Conservation (phyloP, 805 yeast genomes). For the Metschnikowia orientalis region DNA sequence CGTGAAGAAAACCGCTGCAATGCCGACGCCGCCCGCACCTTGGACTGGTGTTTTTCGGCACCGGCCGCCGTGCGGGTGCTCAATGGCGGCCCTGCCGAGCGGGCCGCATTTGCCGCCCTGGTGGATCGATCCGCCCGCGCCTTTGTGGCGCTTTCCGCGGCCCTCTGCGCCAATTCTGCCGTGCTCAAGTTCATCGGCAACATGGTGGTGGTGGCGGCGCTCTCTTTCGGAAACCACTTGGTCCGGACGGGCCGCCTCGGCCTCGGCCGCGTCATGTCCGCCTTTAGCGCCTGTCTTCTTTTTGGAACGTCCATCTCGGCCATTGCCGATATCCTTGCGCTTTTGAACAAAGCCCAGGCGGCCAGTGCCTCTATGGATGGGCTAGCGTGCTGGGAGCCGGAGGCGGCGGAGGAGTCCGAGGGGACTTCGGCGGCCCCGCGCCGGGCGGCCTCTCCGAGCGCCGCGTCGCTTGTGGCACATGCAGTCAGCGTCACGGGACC, state of each 20-base stretch:
- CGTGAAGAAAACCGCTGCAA: constrained; percentile 53
- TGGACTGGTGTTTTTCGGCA: constrained; percentile 68
- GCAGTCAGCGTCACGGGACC: too few relatives aligned
- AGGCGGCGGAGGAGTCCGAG: not conserved
- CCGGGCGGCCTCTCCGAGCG: too few relatives aligned
- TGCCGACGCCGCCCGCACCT: constrained; percentile 51
- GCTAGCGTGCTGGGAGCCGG: constrained; percentile 18
- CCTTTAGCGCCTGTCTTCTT: constrained; percentile 76
- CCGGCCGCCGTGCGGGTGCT: constrained; percentile 58
- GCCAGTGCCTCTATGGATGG: constrained; percentile 51
- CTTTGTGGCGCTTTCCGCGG: constrained; percentile 43
- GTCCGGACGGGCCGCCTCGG: constrained; percentile 47
- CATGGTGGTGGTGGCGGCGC: constrained; percentile 82
- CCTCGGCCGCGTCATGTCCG: constrained; percentile 69
- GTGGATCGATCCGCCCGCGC: constrained; percentile 33
- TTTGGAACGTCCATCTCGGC: constrained; percentile 59
- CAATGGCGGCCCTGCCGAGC: constrained; percentile 54
- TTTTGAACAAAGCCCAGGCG: constrained; percentile 67
- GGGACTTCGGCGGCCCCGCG: constrained; percentile 2
- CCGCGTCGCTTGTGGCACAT: constrained; percentile 10
- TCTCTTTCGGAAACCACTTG: constrained; percentile 82
- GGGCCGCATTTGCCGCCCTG: constrained; percentile 35
- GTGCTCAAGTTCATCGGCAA: constrained; percentile 53
- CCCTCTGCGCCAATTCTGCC: constrained; percentile 53
- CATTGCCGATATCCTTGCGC: constrained; percentile 53